Base-by-base conservation (phyloP, 208 protist genomes). In the Hexamita inflata region DNA sequence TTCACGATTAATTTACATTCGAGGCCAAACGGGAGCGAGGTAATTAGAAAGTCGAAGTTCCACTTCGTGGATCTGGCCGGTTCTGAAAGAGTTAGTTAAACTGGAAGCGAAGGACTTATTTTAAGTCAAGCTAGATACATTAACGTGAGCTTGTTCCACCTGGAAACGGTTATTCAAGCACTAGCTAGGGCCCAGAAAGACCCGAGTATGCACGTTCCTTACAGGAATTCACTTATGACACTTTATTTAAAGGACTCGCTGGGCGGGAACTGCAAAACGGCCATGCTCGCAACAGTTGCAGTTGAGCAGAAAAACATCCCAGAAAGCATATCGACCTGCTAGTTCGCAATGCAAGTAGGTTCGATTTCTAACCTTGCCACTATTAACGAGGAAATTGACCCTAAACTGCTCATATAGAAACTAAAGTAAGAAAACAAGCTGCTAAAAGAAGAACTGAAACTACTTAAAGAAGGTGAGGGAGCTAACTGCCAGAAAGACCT, bases 221-320 rank as follows among this genome's bases (percentile, higher is more conserved):
- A 97, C 82, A 87, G 96, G 49, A 91, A 92, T 24, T 94, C 88
- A 26, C 96, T 95, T 61, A 81, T 99, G 26, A 99, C 96, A 0
- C 88, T 95, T 77, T 80, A 90, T 34, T 75, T 91, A 15, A 85
- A 84, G 49, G 88, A 97, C 81, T 92, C 87, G 41, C 96, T 98
- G 82, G 88, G 92, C 1, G 94, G 94, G 30, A 93, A 94, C 88
- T 76, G 88, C 34, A 76, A 68, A 30, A 91, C 88, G 4, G 45
- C 85, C 28, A 89, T 90, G 85, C 81, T 90, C 60, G 88, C 88
- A 30, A 88, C 86, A 66, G 89, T 96, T 73, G 89, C 90, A 1
- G 34, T 59, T 19, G 73, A 73, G 28, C 30, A 32, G 13, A 19
- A 60, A 29, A 41, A 77, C 42, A 28, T 75, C 1, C 1, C 30